These are phyloP conservation scores for Penicillium sp. DNA, from an alignment of 2,329 filamentous ascomycete species.

Conservation along the genomic window DNA sequence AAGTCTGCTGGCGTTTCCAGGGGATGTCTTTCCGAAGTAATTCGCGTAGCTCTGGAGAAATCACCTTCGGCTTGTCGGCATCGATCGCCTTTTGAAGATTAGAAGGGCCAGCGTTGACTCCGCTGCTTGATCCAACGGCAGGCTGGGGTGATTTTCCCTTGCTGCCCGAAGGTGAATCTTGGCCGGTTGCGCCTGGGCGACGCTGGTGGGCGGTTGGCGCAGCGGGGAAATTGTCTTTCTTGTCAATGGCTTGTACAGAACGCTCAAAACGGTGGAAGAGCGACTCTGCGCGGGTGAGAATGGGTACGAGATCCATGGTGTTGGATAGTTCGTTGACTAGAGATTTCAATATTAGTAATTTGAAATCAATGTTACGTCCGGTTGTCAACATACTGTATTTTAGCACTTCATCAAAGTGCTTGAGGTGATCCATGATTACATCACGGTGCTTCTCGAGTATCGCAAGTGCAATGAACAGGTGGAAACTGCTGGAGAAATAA, in stretches of 20 bases:
- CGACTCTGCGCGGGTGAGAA: slow-evolving; percentile 81
- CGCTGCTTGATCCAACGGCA: slow-evolving; percentile 28
- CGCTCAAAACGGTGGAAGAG: slow-evolving; percentile 87
- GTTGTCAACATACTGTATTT: slow-evolving; percentile 74
- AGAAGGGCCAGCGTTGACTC: slow-evolving; percentile 23
- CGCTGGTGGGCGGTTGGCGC: slow-evolving; percentile 53
- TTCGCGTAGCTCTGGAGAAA: slow-evolving; percentile 62
- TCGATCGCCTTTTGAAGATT: slow-evolving; percentile 21
- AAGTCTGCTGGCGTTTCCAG: slow-evolving; percentile 35
- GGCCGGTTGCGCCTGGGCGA: slow-evolving; percentile 35
- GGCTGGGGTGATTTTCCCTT: slow-evolving; percentile 36
- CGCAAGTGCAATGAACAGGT: slow-evolving; percentile 88
- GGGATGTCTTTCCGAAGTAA: slow-evolving; percentile 62
- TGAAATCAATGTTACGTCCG: not conserved
- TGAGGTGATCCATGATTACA: slow-evolving; percentile 90
- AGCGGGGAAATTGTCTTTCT: slow-evolving; percentile 79
- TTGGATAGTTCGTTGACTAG: slow-evolving; percentile 91
- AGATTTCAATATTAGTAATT: slow-evolving; percentile 8
- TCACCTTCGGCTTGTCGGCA: slow-evolving; percentile 50
- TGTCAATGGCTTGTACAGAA: slow-evolving; percentile 86
- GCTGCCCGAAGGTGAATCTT: slow-evolving; percentile 15
- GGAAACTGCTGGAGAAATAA: slow-evolving; percentile 82
- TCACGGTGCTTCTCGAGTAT: slow-evolving; percentile 95
- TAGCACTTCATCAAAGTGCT: slow-evolving; percentile 93
- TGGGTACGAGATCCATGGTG: slow-evolving; percentile 85